Percentiles rank a stretch among this genome's conserved stretches.
phyloP scores from a whole-genome alignment of 2,329 filamentous ascomycete genomes.

The Pseudogymnoascus sp. region DNA sequence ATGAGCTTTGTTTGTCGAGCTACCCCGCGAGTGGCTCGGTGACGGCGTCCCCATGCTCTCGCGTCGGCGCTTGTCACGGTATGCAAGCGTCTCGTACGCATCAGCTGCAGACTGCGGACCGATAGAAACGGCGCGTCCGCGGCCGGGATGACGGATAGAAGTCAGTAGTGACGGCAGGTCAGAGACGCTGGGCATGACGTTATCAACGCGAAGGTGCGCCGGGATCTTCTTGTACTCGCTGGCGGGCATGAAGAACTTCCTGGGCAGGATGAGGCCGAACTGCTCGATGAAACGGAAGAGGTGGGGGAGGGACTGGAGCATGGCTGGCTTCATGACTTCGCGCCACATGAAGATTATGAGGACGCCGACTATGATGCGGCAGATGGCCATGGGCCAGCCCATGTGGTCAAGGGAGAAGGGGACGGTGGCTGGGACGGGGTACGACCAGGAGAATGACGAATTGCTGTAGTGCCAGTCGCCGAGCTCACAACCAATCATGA shows the following conservation, averaged over 20 bases:
- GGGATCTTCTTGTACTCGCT: slow-evolving; percentile 86
- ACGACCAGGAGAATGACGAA: slow-evolving; percentile 38
- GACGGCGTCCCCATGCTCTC: slow-evolving; percentile 40
- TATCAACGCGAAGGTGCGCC: slow-evolving; percentile 65
- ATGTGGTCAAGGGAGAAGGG: slow-evolving; percentile 60
- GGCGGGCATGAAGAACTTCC: slow-evolving; percentile 84
- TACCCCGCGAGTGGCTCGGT: neutral
- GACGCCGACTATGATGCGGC: slow-evolving; percentile 72
- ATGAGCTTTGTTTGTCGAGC: slow-evolving; percentile 13
- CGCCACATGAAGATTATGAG: slow-evolving; percentile 82
- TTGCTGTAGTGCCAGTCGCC: slow-evolving; percentile 70
- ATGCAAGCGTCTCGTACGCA: slow-evolving; percentile 90
- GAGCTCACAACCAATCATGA: slow-evolving; percentile 75
- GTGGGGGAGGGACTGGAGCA: slow-evolving; percentile 73
- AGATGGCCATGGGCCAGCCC: slow-evolving; percentile 54
- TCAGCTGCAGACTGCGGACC: slow-evolving; percentile 94
- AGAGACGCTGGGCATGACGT: slow-evolving; percentile 81
- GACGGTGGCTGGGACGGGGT: slow-evolving; percentile 48
- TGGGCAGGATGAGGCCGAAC: slow-evolving; percentile 69
- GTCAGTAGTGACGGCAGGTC: slow-evolving; percentile 77
- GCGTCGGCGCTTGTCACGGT: slow-evolving; percentile 64
- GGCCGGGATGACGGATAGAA: slow-evolving; percentile 69
- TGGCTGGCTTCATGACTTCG: slow-evolving; percentile 75
- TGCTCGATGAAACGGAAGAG: slow-evolving; percentile 81
- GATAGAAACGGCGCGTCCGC: slow-evolving; percentile 76